Percentiles rank a stretch among this genome's conserved stretches.
These are phyloP conservation scores for Rhynchosporium graminicola DNA, from an alignment of 2,329 filamentous ascomycete species.

Conservation along the genomic window DNA sequence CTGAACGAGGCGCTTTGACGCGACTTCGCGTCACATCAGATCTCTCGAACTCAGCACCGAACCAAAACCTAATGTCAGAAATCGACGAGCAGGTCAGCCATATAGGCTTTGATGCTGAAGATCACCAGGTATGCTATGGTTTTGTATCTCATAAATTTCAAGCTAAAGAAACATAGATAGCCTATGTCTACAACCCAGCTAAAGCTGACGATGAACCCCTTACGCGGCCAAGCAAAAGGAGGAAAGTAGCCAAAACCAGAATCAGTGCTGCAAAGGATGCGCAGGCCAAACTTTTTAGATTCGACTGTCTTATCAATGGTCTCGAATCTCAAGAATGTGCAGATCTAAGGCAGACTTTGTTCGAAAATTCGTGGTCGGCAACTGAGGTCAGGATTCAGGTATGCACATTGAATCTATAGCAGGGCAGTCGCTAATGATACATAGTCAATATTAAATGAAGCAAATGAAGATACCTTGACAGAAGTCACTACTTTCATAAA, in stretches of 20 bases:
- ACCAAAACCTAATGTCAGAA: conserved; percentile 36
- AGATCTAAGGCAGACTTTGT: conserved; percentile 58
- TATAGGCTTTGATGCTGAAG: conserved; percentile 36
- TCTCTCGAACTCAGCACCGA: not conserved
- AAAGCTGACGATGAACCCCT: conserved; percentile 27
- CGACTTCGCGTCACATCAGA: conserved; percentile 10
- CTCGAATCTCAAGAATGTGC: conserved; percentile 52
- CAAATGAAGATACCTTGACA: conserved; percentile 61
- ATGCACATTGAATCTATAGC: conserved; percentile 23
- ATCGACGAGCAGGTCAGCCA: conserved; percentile 34
- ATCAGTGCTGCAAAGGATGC: conserved; percentile 12
- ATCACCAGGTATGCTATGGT: conserved; percentile 38
- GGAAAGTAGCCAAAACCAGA: conserved; percentile 38
- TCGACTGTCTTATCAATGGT: conserved; percentile 57
- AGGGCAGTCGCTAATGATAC: conserved; percentile 39
- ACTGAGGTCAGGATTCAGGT: conserved; percentile 66
- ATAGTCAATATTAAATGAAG: conserved; percentile 58
- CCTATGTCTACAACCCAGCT: conserved; percentile 42
- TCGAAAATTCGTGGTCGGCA: conserved; percentile 62
- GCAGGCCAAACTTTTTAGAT: conserved; percentile 38
- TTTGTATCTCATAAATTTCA: conserved; percentile 1
- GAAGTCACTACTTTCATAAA: conserved; percentile 59
- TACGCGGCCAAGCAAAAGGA: conserved; percentile 41
- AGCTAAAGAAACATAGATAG: conserved; percentile 36
- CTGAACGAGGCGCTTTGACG: no score